Conservation (phyloP, 495 filamentous ascomycete genomes). For the Aspergillus homomorphus region DNA sequence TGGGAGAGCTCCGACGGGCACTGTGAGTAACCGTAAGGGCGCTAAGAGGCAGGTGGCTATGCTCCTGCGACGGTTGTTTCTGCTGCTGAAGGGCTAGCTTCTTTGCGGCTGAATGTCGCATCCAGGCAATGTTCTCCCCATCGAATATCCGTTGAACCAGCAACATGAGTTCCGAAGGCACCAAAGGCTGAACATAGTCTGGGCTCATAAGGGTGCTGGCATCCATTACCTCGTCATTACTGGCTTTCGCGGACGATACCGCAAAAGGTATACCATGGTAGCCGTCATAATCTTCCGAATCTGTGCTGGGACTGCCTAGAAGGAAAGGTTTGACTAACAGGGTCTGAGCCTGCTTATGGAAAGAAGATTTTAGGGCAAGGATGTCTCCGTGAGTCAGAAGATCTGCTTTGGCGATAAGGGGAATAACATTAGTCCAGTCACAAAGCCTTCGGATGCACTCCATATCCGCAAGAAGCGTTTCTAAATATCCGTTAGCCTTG, state of each 20-base stretch:
- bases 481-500: slow-evolving; percentile 40
- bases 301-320: slow-evolving; percentile 48
- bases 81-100: slow-evolving; percentile 74
- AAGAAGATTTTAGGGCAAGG: slow-evolving; percentile 53
- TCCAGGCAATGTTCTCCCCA: slow-evolving; percentile 74
- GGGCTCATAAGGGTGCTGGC: slow-evolving; percentile 92
- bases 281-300: slow-evolving; percentile 21
- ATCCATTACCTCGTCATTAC: slow-evolving; percentile 88
- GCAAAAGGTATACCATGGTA: slow-evolving; percentile 67
- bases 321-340: slow-evolving; percentile 66
- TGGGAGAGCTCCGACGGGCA: slow-evolving; percentile 40
- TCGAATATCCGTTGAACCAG: slow-evolving; percentile 77
- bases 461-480: slow-evolving; percentile 68
- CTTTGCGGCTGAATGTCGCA: slow-evolving; percentile 81
- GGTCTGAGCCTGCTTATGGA: slow-evolving; percentile 53
- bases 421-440: slow-evolving; percentile 81
- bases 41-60: slow-evolving; percentile 13
- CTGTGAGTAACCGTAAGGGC: slow-evolving; percentile 24
- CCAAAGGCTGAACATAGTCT: slow-evolving; percentile 83
- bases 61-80: slow-evolving; percentile 10
- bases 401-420: slow-evolving; percentile 79
- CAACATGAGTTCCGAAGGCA: slow-evolving; percentile 67
- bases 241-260: slow-evolving; percentile 72
- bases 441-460: slow-evolving; percentile 72
- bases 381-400: slow-evolving; percentile 59